Evolutionary conservation across 192 early-diverging fungal genomes (phyloP).

Genomic region (Phycomyces blakesleeanus): DNA sequence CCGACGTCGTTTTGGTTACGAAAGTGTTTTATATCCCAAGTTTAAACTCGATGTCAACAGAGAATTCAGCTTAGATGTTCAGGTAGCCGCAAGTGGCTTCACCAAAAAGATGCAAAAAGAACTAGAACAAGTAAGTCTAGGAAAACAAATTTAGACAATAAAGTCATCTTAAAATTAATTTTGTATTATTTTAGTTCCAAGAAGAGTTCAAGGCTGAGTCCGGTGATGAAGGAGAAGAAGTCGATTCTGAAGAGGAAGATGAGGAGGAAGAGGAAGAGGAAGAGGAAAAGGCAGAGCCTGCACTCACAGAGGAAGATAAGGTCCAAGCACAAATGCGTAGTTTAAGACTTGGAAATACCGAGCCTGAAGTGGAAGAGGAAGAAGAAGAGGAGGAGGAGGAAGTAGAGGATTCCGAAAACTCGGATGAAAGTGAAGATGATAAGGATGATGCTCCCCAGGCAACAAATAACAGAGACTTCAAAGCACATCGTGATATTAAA

Average conservation of each 20-base stretch:
- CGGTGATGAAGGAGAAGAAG: slow-evolving; percentile 17
- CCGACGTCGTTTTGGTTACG: slow-evolving; percentile 85
- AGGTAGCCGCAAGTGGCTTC: slow-evolving; percentile 97
- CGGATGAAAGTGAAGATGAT: slow-evolving; percentile 18
- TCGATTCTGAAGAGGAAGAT: slow-evolving; percentile 20
- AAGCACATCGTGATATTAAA: slow-evolving; percentile 47
- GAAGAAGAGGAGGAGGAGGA: slow-evolving; percentile 26
- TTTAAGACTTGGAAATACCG: slow-evolving; percentile 13
- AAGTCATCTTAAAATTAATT: neutral
- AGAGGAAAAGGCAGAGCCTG: slow-evolving; percentile 1
- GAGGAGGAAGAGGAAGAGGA: slow-evolving; percentile 7
- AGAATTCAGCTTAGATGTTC: slow-evolving; percentile 89
- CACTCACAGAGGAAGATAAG: neutral
- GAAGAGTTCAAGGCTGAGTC: slow-evolving; percentile 24
- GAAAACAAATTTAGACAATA: slow-evolving; percentile 15
- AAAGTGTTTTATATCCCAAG: slow-evolving; percentile 86
- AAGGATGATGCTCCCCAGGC: slow-evolving; percentile 6
- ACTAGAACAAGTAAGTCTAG: slow-evolving; percentile 65
- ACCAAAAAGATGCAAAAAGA: slow-evolving; percentile 87
- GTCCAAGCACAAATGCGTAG: neutral
- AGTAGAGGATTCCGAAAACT: slow-evolving; percentile 15
- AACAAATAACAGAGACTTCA: slow-evolving; percentile 47
- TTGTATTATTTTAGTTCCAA: slow-evolving; percentile 23
- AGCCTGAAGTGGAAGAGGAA: slow-evolving; percentile 13
- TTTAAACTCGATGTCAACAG: slow-evolving; percentile 79